A percentile compares a stretch with the other conserved stretches of the same genome.
These are phyloP conservation scores for Starmerella kuoi DNA, from an alignment of 805 yeast genomes.

Conservation along the genomic window DNA sequence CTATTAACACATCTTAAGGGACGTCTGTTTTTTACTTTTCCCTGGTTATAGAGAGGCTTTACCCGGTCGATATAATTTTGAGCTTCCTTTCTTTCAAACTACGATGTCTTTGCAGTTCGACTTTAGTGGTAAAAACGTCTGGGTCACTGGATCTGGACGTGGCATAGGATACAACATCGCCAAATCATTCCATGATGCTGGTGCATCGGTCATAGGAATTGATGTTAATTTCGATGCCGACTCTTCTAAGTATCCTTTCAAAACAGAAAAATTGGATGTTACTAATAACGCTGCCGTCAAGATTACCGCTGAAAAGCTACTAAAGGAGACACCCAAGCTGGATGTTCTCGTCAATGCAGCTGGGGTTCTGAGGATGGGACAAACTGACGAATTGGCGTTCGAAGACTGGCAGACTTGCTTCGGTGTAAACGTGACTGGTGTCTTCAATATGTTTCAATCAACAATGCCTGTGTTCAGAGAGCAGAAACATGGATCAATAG, in stretches of 20 bases:
- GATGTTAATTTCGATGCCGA: slow-evolving; percentile 6
- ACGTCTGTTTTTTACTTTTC: too few species aligned
- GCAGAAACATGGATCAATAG: slow-evolving; percentile 11
- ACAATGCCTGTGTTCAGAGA: slow-evolving; percentile 4
- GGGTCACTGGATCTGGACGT: slow-evolving; percentile 15
- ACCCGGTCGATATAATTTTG: too few species aligned
- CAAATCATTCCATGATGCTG: slow-evolving; percentile 4
- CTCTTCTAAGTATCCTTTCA: slow-evolving; percentile 1
- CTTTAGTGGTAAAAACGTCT: slow-evolving; percentile 3
- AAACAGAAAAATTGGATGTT: slow-evolving; percentile 5
- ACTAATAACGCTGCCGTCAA: slow-evolving; percentile 1
- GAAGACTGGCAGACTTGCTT: slow-evolving; percentile 10
- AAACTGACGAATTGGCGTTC: slow-evolving; percentile 7
- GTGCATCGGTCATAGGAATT: slow-evolving; percentile 12
- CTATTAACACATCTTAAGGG: too few species aligned
- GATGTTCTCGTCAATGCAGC: slow-evolving; percentile 17
- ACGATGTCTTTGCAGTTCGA: slow-evolving; percentile 10
- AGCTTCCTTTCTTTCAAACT: too few species aligned
- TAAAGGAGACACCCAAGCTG: not conserved
- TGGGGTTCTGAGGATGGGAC: slow-evolving; percentile 8
- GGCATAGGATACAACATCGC: slow-evolving; percentile 14
- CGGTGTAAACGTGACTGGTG: slow-evolving; percentile 15
- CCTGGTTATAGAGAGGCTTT: too few species aligned
- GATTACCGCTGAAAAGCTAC: not conserved
- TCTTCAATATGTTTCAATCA: slow-evolving; percentile 10